phyloP scores from a whole-genome alignment of 768 basidiomycete genomes.

The Boletus vermiculosoides region DNA sequence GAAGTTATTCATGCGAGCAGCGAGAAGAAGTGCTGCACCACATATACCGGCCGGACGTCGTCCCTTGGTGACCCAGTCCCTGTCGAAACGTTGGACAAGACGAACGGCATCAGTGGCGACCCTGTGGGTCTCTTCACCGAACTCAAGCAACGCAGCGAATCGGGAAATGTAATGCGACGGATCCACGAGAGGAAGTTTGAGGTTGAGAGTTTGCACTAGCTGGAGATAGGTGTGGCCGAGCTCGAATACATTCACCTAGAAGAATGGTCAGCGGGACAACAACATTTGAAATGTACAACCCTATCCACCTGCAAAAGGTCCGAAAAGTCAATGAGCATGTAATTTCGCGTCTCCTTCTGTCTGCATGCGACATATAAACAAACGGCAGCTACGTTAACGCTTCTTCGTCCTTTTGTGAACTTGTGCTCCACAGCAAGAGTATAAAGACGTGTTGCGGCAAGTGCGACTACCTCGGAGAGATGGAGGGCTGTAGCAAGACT shows the following conservation, averaged over 20 bases:
- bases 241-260: constrained; percentile 93
- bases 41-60: constrained; percentile 96
- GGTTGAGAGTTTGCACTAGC: constrained; percentile 82
- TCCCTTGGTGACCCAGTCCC: constrained; percentile 97
- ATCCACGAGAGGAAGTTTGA: constrained; percentile 86
- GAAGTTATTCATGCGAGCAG: constrained; percentile 98
- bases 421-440: constrained; percentile 92
- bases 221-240: constrained; percentile 96
- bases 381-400: constrained; percentile 91
- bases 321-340: constrained; percentile 99
- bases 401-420: constrained; percentile 91
- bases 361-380: constrained; percentile 94
- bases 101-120: constrained; percentile 93
- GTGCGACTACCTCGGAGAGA: constrained; percentile 75
- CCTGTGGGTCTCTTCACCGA: constrained; percentile 89
- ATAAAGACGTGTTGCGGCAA: constrained; percentile 83
- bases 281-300: not conserved
- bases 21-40: constrained; percentile 91
- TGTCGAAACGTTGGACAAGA: constrained; percentile 89
- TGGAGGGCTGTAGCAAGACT: constrained; percentile 76
- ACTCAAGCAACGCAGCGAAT: constrained; percentile 92
- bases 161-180: constrained; percentile 96
- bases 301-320: constrained; percentile 78
- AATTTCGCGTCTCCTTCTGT: constrained; percentile 84
- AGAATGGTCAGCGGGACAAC: not conserved